Evolutionary conservation across 2,329 filamentous ascomycete genomes (phyloP).

Genomic region (Bipolaris bicolor): DNA sequence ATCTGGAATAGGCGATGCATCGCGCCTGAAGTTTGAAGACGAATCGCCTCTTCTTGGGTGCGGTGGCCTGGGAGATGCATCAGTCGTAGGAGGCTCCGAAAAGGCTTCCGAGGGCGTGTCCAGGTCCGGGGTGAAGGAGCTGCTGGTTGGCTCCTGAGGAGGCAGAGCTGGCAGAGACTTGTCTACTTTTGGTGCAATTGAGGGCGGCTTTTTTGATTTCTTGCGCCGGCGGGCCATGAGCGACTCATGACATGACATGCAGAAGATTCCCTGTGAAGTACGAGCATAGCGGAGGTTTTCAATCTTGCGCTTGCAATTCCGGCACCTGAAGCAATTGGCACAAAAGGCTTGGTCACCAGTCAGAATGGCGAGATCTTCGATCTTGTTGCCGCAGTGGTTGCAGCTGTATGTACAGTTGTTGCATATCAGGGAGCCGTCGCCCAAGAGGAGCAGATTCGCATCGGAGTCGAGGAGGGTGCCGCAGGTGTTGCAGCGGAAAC

Average conservation of each 20-base stretch:
- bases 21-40: conserved; percentile 47
- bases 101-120: conserved; percentile 67
- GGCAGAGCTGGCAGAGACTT: conserved; percentile 93
- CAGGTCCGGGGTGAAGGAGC: conserved; percentile 63
- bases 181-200: conserved; percentile 69
- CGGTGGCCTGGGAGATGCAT: conserved; percentile 65
- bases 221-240: conserved; percentile 92
- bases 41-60: conserved; percentile 45
- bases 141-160: conserved; percentile 64
- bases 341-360: conserved; percentile 98
- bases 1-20: conserved; percentile 47
- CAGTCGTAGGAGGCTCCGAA: conserved; percentile 68
- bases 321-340: conserved; percentile 93
- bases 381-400: conserved; percentile 95
- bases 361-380: conserved; percentile 95
- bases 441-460: conserved; percentile 93
- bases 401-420: conserved; percentile 99
- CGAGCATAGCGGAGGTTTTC: conserved; percentile 97
- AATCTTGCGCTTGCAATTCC: conserved; percentile 98
- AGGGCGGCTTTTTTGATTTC: conserved; percentile 67
- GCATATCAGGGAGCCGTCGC: conserved; percentile 97
- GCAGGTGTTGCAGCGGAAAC: conserved; percentile 97
- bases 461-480: conserved; percentile 95
- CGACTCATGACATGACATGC: conserved; percentile 98
- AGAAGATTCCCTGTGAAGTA: conserved; percentile 98